phyloP scores from a whole-genome alignment of 1,284 basidiomycete species.

The Moesziomyces antarcticus region DNA sequence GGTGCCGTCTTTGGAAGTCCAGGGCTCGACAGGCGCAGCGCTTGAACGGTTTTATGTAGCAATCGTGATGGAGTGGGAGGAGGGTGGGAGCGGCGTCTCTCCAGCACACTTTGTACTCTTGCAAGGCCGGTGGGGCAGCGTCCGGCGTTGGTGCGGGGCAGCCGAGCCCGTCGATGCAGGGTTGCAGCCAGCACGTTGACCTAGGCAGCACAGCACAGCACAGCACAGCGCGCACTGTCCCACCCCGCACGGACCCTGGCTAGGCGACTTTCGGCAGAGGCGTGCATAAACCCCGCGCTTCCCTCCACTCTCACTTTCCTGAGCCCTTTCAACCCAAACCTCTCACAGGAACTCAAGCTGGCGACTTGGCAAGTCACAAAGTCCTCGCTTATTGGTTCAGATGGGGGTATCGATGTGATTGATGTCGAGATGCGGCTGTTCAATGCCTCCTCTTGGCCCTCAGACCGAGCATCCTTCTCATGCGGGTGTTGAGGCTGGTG shows the following conservation, averaged over 20 bases:
- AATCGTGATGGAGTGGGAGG: neutral
- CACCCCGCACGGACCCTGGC: slow-evolving; percentile 41
- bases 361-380: no score
- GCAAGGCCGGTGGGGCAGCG: neutral
- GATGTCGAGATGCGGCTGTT: neutral
- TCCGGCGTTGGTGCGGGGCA: neutral
- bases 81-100: neutral
- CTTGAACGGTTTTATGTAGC: no score
- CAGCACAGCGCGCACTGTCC: neutral
- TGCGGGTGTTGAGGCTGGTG: slow-evolving; percentile 35
- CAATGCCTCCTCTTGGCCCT: slow-evolving; percentile 37
- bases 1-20: neutral
- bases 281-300: slow-evolving; percentile 14
- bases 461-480: slow-evolving; percentile 40
- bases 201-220: neutral
- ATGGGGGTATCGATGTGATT: neutral
- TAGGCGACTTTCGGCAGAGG: neutral
- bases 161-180: neutral
- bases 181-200: neutral
- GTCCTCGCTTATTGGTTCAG: no score
- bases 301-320: slow-evolving; percentile 8
- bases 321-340: neutral
- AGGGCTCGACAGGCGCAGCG: no score
- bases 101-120: neutral
- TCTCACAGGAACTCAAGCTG: no score